Evolutionary conservation across 306 rosid species (phyloP), one percentile per base, ranked within the genome.

Genomic region (Dalbergia cultrata): DNA sequence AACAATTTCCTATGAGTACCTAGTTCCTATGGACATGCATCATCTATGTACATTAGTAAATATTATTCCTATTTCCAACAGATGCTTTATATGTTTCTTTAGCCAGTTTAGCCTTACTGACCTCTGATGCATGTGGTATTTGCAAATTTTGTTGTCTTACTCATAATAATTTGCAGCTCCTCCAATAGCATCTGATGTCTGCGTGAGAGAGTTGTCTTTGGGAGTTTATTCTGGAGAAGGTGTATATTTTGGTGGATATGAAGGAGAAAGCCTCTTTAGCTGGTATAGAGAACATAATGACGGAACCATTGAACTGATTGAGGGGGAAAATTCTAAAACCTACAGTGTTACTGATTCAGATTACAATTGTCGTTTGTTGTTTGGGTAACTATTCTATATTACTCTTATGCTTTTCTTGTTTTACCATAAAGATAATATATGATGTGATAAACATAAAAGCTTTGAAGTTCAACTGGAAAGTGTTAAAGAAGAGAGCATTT

Each of bases 161-260:
- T 31, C 19, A 35, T 60, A 76, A 39, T 35, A 77, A 77, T 76
- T 87, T 86, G 84, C 94, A 95, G 99, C 97, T 87, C 86, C 90
- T 86, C 97, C 99, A 13, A 80, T 89, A 60, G 97, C 92, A 79
- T 86, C 93, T 72, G 85, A 82, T 77, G 97, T 93, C 74, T 33
- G 39, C 2, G 92, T 84, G 75, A 88, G 81, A 81, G 93, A 90
- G 88, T 81, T 90, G 80, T 90, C 98, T 14, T 75, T 17, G 60
- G 94, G 97, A 87, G 39, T 84, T 72, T 93, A 90, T 89, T 85
- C 88, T 66, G 99, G 99, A 72, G 97, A 91, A 83, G 99, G 99
- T 71, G 85, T 91, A 83, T 95, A 95, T 87, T 95, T 90, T 88
- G 99, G 99, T 83, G 99, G 99, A 82, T 79, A 91, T 50, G 97